phyloP scores from a whole-genome alignment of 176 grass and related monocot species.

The Zoysia japonica region DNA sequence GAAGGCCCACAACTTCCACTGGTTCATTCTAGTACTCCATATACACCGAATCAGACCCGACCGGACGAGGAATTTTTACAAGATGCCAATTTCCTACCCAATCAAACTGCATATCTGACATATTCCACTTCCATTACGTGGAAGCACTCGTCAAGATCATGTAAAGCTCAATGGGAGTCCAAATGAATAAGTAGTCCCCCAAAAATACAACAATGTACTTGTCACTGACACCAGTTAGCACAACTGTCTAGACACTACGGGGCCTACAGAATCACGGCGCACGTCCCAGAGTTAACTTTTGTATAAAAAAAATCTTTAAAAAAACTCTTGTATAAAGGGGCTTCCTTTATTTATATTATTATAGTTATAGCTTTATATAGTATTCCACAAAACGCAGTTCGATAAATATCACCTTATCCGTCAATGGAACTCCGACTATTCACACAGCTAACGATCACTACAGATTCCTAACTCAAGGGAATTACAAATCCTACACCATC shows the following conservation, averaged over 20 bases:
- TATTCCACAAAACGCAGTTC: neutral
- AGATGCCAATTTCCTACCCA: neutral
- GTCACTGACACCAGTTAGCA: constrained; percentile 15
- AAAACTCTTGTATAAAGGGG: neutral
- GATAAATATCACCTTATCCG: neutral
- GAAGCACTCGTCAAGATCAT: constrained; percentile 20
- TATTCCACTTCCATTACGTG: constrained; percentile 21
- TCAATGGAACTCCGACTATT: neutral
- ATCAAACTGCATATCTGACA: neutral
- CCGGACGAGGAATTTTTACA: neutral
- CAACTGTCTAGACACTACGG: constrained; percentile 28
- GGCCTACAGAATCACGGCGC: constrained; percentile 42
- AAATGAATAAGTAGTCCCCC: neutral
- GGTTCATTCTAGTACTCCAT: constrained; percentile 7
- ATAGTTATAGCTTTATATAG: neutral
- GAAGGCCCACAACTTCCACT: constrained; percentile 12
- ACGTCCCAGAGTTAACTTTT: neutral
- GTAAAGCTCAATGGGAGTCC: constrained; percentile 13
- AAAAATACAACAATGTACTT: constrained; percentile 1
- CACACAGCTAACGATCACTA: neutral
- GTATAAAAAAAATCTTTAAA: neutral
- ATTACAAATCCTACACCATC: constrained; percentile 17
- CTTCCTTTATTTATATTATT: constrained; percentile 4
- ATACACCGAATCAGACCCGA: constrained; percentile 11
- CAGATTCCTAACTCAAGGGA: neutral